Percentiles rank a stretch among this genome's conserved stretches.
These are phyloP conservation scores for Lophiotrema nucula DNA, from an alignment of 495 filamentous ascomycete species.

Conservation along the genomic window DNA sequence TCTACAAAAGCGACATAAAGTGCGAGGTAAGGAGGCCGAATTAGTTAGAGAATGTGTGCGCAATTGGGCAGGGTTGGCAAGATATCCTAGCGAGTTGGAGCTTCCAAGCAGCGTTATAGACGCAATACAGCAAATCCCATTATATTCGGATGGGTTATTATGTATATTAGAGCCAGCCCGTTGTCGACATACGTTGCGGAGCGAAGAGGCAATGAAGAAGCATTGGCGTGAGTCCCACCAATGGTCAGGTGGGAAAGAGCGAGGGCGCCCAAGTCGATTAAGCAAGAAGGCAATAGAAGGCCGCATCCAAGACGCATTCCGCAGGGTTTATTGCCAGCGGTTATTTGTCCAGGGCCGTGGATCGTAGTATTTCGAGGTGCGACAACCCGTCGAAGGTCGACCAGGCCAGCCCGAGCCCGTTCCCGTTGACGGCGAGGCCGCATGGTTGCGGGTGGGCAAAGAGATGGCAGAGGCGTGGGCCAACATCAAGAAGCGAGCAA, in stretches of 20 bases:
- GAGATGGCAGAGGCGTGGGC: neutral
- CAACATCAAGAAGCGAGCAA: neutral
- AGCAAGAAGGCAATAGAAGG: neutral
- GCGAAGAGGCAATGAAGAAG: constrained; percentile 1
- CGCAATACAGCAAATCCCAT: neutral
- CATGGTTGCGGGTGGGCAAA: neutral
- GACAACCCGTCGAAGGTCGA: neutral
- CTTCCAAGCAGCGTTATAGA: neutral
- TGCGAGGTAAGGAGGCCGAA: neutral
- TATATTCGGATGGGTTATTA: constrained; percentile 1
- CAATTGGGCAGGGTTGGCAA: neutral
- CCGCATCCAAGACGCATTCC: neutral
- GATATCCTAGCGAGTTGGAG: neutral
- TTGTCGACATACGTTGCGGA: neutral
- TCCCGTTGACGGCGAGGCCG: neutral
- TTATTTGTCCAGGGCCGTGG: neutral
- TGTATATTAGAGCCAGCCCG: neutral
- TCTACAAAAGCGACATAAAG: neutral
- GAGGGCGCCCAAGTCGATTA: neutral
- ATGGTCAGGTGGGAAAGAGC: neutral
- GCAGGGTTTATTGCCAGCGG: neutral
- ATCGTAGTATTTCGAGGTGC: constrained; percentile 1
- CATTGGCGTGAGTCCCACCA: neutral
- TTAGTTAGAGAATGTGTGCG: neutral
- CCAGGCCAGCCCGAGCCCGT: neutral